Conservation (phyloP, 2,329 filamentous ascomycete species). For the Ceratocystis colombiana region DNA sequence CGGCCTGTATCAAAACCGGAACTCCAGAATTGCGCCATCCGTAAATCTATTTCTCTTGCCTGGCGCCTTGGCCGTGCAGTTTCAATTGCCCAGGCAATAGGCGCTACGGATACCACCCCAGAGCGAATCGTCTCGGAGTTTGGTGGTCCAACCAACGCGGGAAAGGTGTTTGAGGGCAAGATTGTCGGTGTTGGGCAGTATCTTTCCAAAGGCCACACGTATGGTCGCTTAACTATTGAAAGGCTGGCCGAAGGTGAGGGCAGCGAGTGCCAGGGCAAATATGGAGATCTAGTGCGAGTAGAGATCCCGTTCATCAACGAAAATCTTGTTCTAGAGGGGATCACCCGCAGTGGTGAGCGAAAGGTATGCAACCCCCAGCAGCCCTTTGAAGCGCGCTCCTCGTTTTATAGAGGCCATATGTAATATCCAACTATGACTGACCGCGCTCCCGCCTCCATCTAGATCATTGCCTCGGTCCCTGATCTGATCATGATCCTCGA, state of each 20-base stretch:
- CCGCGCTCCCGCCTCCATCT: not conserved
- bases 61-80: constrained; percentile 44
- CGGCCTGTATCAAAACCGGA: constrained; percentile 32
- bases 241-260: constrained; percentile 35
- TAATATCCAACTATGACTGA: not conserved
- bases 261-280: constrained; percentile 29
- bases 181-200: constrained; percentile 26
- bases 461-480: constrained; percentile 34
- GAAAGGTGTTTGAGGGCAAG: constrained; percentile 30
- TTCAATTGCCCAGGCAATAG: constrained; percentile 36
- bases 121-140: constrained; percentile 34
- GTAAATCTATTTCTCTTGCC: constrained; percentile 34
- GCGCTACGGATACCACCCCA: constrained; percentile 36
- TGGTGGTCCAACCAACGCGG: constrained; percentile 31
- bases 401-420: not conserved
- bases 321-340: constrained; percentile 39
- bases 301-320: constrained; percentile 50
- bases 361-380: constrained; percentile 25
- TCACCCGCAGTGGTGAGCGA: constrained; percentile 26
- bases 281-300: constrained; percentile 28
- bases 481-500: constrained; percentile 37
- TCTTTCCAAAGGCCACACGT: constrained; percentile 22
- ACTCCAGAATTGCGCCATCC: constrained; percentile 32
- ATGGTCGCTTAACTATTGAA: constrained; percentile 36
- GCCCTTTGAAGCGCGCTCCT: not conserved